Percentiles rank a stretch among this genome's conserved stretches.
phyloP scores from a whole-genome alignment of 2,329 filamentous ascomycete genomes.

The Scedosporium aurantiacum region DNA sequence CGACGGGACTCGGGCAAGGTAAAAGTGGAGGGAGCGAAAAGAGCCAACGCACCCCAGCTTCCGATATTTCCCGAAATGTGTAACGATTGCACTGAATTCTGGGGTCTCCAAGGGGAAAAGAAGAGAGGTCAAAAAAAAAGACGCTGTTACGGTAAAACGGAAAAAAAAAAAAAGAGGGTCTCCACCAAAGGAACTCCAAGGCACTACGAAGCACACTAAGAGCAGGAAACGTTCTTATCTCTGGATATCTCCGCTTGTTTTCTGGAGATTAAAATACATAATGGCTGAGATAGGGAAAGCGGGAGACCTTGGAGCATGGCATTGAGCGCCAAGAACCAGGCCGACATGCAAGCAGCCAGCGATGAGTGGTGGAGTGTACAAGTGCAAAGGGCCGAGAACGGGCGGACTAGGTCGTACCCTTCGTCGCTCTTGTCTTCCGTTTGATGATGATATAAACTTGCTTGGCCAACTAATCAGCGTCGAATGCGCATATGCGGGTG shows the following conservation, averaged over 20 bases:
- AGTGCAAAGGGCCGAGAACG: background rate
- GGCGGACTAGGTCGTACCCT: background rate
- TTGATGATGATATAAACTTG: background rate
- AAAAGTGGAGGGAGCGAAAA: slow-evolving; percentile 1
- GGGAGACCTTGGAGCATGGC: slow-evolving; percentile 1
- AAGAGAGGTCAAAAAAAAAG: slow-evolving; percentile 7
- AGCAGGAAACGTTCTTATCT: slow-evolving; percentile 19
- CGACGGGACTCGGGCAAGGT: slow-evolving; percentile 5
- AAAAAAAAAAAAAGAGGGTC: slow-evolving; percentile 9
- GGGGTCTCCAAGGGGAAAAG: slow-evolving; percentile 3
- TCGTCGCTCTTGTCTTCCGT: background rate
- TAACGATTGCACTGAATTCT: background rate
- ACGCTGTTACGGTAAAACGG: slow-evolving; percentile 6
- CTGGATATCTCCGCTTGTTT: slow-evolving; percentile 9
- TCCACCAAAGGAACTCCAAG: background rate
- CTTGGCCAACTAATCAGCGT: background rate
- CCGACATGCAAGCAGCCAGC: background rate
- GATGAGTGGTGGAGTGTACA: no score
- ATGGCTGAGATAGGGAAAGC: slow-evolving; percentile 20
- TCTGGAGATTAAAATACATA: slow-evolving; percentile 27
- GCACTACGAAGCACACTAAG: slow-evolving; percentile 1
- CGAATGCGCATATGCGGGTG: background rate
- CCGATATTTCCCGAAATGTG: background rate
- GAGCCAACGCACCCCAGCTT: background rate
- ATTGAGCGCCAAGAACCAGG: slow-evolving; percentile 10